Percentiles rank a stretch among this genome's conserved stretches.
Evolutionary conservation across 2,329 filamentous ascomycete genomes (phyloP).

Genomic region (Nigrospora osmanthi): DNA sequence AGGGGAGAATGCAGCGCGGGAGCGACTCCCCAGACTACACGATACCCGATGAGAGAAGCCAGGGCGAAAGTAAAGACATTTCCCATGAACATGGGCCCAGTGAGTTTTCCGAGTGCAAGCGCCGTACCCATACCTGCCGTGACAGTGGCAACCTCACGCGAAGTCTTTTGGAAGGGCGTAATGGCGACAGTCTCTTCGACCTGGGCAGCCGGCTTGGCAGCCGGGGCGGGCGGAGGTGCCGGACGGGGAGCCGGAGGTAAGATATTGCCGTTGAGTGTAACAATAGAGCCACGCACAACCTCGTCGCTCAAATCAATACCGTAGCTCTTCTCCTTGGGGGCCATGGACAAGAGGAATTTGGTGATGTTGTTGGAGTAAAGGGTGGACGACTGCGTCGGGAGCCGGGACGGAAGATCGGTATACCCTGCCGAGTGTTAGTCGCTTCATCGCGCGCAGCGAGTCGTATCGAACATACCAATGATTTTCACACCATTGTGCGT

Average conservation of each 20-base stretch:
- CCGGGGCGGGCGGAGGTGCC: conserved; percentile 44
- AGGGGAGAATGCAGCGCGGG: conserved; percentile 81
- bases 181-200: conserved; percentile 52
- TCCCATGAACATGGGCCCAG: conserved; percentile 77
- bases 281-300: conserved; percentile 78
- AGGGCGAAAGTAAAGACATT: conserved; percentile 82
- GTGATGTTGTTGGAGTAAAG: conserved; percentile 92
- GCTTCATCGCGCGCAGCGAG: background rate
- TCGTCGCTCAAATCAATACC: conserved; percentile 77
- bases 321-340: conserved; percentile 69
- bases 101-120: conserved; percentile 71
- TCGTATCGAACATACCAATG: conserved; percentile 51
- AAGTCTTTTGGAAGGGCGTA: conserved; percentile 75
- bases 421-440: conserved; percentile 47
- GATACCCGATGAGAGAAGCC: conserved; percentile 78
- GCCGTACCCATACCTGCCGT: conserved; percentile 72
- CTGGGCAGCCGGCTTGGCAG: conserved; percentile 29
- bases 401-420: conserved; percentile 77
- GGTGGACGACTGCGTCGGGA: conserved; percentile 83
- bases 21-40: conserved; percentile 79
- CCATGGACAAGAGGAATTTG: conserved; percentile 78
- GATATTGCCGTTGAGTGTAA: conserved; percentile 70
- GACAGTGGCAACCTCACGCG: conserved; percentile 65
- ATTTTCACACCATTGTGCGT: conserved; percentile 73
- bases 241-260: conserved; percentile 69